A percentile compares a stretch with the other conserved stretches of the same genome.
Evolutionary conservation across 208 protist genomes (phyloP).

Genomic region (Crithidia sp.): DNA sequence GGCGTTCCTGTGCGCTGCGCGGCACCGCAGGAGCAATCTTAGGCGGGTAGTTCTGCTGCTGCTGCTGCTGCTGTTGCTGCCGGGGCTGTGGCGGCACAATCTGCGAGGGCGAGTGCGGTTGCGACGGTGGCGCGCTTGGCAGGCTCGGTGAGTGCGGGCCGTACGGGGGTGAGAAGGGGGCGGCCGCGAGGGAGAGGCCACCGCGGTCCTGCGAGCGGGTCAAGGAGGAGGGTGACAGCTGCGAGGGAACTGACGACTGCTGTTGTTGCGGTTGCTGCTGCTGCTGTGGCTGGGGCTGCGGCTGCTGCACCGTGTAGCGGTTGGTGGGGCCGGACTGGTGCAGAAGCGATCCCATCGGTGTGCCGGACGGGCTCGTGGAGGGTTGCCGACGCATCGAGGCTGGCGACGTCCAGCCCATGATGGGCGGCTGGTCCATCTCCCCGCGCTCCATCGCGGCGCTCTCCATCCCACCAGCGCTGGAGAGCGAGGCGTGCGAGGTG

Average conservation of each 20-base stretch:
- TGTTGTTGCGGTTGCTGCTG: background rate
- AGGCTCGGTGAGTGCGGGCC: constrained; percentile 1
- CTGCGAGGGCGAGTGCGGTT: constrained; percentile 17
- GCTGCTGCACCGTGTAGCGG: constrained; percentile 21
- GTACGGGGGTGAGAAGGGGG: constrained; percentile 19
- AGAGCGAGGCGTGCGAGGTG: constrained; percentile 14
- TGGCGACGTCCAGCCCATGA: constrained; percentile 26
- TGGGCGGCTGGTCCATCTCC: constrained; percentile 23
- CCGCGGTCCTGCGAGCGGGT: constrained; percentile 28
- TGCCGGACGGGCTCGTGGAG: constrained; percentile 12
- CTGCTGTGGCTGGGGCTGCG: background rate
- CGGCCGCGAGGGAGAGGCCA: constrained; percentile 13
- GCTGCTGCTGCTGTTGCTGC: constrained; percentile 5
- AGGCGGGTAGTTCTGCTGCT: constrained; percentile 19
- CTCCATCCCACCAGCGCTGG: constrained; percentile 9
- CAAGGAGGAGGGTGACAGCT: constrained; percentile 18
- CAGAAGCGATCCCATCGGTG: constrained; percentile 13
- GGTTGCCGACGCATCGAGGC: constrained; percentile 27
- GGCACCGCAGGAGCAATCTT: constrained; percentile 34
- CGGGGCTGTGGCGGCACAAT: constrained; percentile 19
- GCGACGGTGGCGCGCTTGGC: background rate
- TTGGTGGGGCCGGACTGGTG: constrained; percentile 18
- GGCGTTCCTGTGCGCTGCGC: constrained; percentile 36
- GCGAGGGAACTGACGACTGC: constrained; percentile 1
- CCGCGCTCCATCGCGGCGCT: background rate